A percentile compares a stretch with the other conserved stretches of the same genome.
Conservation (phyloP, 495 filamentous ascomycete genomes). For the Lophiostoma macrostomum region DNA sequence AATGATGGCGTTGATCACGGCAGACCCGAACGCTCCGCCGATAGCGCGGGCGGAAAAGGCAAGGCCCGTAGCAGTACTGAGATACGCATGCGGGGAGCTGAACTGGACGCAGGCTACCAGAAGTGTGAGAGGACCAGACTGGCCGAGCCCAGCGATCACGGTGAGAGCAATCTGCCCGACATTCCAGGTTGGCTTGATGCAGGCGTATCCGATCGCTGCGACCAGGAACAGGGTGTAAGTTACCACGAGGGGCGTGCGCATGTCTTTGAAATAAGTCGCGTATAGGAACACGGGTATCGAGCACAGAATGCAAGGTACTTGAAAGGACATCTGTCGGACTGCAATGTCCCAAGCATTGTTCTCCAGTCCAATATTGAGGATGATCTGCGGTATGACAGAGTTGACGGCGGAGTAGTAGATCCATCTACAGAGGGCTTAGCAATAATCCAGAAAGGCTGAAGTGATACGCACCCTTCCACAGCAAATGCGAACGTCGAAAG, state of each 20-base stretch:
- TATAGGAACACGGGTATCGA: constrained; percentile 43
- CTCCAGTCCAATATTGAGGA: constrained; percentile 55
- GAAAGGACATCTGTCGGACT: constrained; percentile 49
- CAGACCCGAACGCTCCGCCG: constrained; percentile 54
- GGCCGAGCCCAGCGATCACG: constrained; percentile 50
- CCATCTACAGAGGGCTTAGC: constrained; percentile 45
- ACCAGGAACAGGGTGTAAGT: constrained; percentile 50
- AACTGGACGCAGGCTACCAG: constrained; percentile 53
- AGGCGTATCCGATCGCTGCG: constrained; percentile 50
- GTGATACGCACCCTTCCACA: constrained; percentile 48
- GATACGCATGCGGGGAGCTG: constrained; percentile 53
- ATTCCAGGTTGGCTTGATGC: constrained; percentile 48
- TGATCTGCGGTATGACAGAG: constrained; percentile 52
- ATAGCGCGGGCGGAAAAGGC: constrained; percentile 55
- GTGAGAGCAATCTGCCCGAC: constrained; percentile 49
- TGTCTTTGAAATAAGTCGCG: constrained; percentile 51
- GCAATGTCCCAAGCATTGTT: constrained; percentile 44
- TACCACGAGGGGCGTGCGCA: constrained; percentile 49
- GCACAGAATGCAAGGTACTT: constrained; percentile 21
- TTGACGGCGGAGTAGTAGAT: constrained; percentile 59
- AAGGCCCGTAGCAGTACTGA: constrained; percentile 54
- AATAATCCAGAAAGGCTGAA: too few relatives aligned
- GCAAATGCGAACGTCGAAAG: constrained; percentile 54
- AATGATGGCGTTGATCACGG: constrained; percentile 54
- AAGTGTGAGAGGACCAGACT: constrained; percentile 50